Percentiles rank a stretch among this genome's conserved stretches.
Conservation (phyloP, 768 basidiomycete species). For the Termitomyces sp. region DNA sequence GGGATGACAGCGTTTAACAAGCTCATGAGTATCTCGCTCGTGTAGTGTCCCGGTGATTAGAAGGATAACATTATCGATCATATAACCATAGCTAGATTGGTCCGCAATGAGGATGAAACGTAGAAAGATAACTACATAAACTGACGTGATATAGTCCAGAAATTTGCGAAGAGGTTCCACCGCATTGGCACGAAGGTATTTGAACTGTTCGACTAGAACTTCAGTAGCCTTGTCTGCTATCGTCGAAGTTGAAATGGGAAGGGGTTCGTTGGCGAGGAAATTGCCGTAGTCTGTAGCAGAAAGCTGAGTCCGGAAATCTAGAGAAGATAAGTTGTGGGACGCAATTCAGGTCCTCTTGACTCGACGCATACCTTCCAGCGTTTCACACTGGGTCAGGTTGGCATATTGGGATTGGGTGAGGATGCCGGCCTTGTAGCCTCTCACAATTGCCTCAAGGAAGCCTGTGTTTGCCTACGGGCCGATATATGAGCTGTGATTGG, state of each 20-base stretch:
- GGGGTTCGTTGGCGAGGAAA: constrained; percentile 94
- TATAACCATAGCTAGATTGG: constrained; percentile 81
- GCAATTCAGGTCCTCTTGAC: neutral
- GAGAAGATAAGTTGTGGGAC: neutral
- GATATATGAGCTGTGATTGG: constrained; percentile 1
- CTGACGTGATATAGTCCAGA: constrained; percentile 96
- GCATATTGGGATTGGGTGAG: constrained; percentile 86
- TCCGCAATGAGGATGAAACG: constrained; percentile 6
- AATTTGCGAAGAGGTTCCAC: constrained; percentile 89
- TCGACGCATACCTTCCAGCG: constrained; percentile 71
- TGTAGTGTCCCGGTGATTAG: constrained; percentile 97
- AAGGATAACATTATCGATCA: constrained; percentile 99
- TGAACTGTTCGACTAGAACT: constrained; percentile 95
- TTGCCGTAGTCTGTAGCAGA: constrained; percentile 97
- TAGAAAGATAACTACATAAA: constrained; percentile 12
- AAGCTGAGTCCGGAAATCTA: constrained; percentile 94
- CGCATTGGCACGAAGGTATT: constrained; percentile 86
- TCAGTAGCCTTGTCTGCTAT: constrained; percentile 97
- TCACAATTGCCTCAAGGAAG: constrained; percentile 75
- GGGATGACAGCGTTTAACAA: constrained; percentile 95
- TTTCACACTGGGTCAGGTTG: constrained; percentile 96
- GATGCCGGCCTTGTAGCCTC: constrained; percentile 93
- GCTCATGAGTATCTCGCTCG: constrained; percentile 95
- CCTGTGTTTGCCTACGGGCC: constrained; percentile 56
- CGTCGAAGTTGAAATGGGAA: constrained; percentile 88